Conservation (phyloP, 352 stramenopile species). For the Phytophthora pisi region DNA sequence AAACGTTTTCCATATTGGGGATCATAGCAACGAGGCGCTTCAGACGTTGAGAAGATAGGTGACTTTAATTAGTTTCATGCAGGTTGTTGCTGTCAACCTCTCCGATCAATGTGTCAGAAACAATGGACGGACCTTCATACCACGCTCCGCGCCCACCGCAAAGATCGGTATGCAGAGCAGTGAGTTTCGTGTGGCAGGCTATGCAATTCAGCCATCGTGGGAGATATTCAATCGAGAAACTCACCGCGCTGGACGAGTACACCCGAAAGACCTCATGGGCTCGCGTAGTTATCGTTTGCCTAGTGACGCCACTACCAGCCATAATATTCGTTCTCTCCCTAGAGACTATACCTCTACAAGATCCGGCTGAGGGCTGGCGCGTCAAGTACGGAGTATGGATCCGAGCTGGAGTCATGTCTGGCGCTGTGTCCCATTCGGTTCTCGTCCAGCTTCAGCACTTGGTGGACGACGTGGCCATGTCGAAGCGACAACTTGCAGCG, state of each 20-base stretch:
- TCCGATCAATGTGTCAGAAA: neutral
- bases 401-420: neutral
- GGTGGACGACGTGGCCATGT: constrained; percentile 9
- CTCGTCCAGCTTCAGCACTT: constrained; percentile 11
- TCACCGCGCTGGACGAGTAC: constrained; percentile 26
- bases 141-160: neutral
- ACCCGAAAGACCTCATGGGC: constrained; percentile 4
- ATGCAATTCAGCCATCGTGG: constrained; percentile 25
- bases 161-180: no score
- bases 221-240: constrained; percentile 25
- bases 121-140: neutral
- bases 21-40: constrained; percentile 4
- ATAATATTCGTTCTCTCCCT: constrained; percentile 13
- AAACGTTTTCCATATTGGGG: neutral
- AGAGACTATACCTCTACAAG: constrained; percentile 24
- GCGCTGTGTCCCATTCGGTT: neutral
- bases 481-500: constrained; percentile 5
- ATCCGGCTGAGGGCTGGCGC: constrained; percentile 21
- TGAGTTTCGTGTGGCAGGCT: neutral
- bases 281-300: constrained; percentile 14
- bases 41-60: neutral
- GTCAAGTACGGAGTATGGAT: constrained; percentile 33
- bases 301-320: constrained; percentile 24
- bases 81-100: no score
- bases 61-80: no score